Percentiles rank a stretch among this genome's conserved stretches.
Conservation (phyloP, 2,329 filamentous ascomycete species). For the Trichocomaceae sp. region DNA sequence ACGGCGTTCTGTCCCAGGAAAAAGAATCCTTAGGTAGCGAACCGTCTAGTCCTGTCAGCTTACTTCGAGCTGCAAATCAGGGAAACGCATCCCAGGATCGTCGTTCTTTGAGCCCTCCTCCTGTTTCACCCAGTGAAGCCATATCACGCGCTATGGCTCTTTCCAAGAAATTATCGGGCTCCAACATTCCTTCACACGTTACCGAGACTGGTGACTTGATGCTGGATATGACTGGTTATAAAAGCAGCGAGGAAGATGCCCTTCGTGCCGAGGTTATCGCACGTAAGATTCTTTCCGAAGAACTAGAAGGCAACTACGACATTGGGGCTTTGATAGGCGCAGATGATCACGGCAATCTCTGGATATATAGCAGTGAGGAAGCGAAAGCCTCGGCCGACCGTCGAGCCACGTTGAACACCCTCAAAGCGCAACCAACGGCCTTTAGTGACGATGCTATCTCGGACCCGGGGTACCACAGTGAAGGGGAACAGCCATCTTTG, state of each 20-base stretch:
- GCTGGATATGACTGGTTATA: constrained; percentile 97
- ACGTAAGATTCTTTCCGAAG: constrained; percentile 83
- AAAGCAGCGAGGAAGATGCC: constrained; percentile 86
- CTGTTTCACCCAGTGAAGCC: constrained; percentile 64
- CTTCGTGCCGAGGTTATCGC: constrained; percentile 89
- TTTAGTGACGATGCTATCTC: constrained; percentile 73
- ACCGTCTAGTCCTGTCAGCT: background rate
- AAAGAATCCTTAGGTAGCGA: constrained; percentile 7
- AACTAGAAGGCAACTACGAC: constrained; percentile 90
- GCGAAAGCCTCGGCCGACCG: constrained; percentile 83
- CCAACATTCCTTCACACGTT: constrained; percentile 89
- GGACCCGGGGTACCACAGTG: constrained; percentile 92
- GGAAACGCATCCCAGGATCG: constrained; percentile 18
- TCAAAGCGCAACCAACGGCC: constrained; percentile 43
- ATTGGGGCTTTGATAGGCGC: constrained; percentile 92
- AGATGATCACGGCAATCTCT: constrained; percentile 93
- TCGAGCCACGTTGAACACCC: constrained; percentile 46
- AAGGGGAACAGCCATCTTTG: constrained; percentile 62
- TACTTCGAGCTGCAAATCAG: constrained; percentile 11
- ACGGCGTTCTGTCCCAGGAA: constrained; percentile 44
- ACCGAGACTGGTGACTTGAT: constrained; percentile 90
- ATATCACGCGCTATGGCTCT: constrained; percentile 75
- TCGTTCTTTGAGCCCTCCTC: constrained; percentile 70
- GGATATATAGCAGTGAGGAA: constrained; percentile 98
- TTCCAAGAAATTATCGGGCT: constrained; percentile 78